Percentiles rank a stretch among this genome's conserved stretches.
Evolutionary conservation across 768 basidiomycete species (phyloP).

Genomic region (Filobasidium wieringae): DNA sequence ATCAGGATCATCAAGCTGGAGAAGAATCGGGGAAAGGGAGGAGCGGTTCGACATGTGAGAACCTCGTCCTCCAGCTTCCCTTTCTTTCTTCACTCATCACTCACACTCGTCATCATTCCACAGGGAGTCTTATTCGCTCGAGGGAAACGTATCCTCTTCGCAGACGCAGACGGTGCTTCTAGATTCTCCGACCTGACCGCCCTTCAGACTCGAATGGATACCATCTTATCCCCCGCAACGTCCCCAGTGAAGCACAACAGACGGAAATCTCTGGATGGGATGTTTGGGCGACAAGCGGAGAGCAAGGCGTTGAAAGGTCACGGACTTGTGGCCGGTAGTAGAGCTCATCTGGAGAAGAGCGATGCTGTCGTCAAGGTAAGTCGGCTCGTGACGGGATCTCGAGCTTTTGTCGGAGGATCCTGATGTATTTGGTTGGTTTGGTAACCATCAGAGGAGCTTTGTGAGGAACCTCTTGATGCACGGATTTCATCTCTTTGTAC

Average conservation of each 20-base stretch:
- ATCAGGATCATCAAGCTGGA: slow-evolving; percentile 68
- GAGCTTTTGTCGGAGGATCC: too few species aligned
- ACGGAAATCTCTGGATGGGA: background rate
- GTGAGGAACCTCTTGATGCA: slow-evolving; percentile 90
- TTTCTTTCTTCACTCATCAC: background rate
- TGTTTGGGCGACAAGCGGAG: background rate
- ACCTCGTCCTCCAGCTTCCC: background rate
- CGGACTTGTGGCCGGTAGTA: slow-evolving; percentile 60
- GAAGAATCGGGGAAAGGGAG: slow-evolving; percentile 81
- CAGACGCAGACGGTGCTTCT: slow-evolving; percentile 89
- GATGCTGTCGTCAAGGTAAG: slow-evolving; percentile 85
- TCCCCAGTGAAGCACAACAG: background rate
- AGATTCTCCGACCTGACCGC: slow-evolving; percentile 68
- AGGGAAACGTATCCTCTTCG: slow-evolving; percentile 71
- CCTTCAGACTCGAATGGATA: slow-evolving; percentile 67
- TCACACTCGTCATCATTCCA: background rate
- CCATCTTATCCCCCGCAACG: slow-evolving; percentile 39
- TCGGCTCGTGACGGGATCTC: background rate
- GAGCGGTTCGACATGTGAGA: slow-evolving; percentile 65
- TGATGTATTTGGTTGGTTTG: background rate
- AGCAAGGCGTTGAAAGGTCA: background rate
- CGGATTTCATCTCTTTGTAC: slow-evolving; percentile 75
- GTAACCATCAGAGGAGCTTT: slow-evolving; percentile 56
- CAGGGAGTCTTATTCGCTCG: slow-evolving; percentile 68
- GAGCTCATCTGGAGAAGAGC: slow-evolving; percentile 83